phyloP scores from a whole-genome alignment of 371 early-diverging fungal species.

The Nematocida homosporus region DNA sequence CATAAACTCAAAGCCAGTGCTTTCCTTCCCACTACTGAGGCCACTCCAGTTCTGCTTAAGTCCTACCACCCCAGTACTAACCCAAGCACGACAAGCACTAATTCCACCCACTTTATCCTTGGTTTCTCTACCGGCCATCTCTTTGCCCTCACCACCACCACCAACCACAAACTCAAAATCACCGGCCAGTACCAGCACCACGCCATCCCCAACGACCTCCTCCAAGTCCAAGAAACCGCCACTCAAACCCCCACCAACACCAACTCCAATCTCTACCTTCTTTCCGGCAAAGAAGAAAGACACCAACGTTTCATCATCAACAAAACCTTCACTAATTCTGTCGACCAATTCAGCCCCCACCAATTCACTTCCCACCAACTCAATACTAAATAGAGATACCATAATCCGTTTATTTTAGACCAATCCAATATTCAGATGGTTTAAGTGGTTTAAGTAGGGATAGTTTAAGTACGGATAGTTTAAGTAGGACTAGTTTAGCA shows the following conservation, averaged over 20 bases:
- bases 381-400: too few relatives aligned
- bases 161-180: too few relatives aligned
- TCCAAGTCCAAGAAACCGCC: conserved; percentile 10
- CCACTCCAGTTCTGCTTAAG: not conserved
- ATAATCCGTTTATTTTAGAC: too few relatives aligned
- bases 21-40: not conserved
- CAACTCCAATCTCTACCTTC: conserved; percentile 6
- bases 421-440: too few relatives aligned
- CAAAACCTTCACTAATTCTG: conserved; percentile 8
- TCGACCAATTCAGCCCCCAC: not conserved
- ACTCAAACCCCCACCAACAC: not conserved
- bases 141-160: not conserved
- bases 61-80: too few relatives aligned
- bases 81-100: not conserved
- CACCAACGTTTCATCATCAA: conserved; percentile 36
- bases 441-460: too few relatives aligned
- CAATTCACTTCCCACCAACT: too few relatives aligned
- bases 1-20: not conserved
- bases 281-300: conserved; percentile 46
- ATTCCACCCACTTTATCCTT: not conserved
- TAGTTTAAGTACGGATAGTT: too few relatives aligned
- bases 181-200: too few relatives aligned
- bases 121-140: conserved; percentile 12
- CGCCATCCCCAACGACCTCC: too few relatives aligned
- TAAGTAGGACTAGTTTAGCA: too few relatives aligned